Evolutionary conservation across 495 filamentous ascomycete genomes (phyloP), one percentile per base, ranked within the genome.

Genomic region (Neurospora tetraspora): DNA sequence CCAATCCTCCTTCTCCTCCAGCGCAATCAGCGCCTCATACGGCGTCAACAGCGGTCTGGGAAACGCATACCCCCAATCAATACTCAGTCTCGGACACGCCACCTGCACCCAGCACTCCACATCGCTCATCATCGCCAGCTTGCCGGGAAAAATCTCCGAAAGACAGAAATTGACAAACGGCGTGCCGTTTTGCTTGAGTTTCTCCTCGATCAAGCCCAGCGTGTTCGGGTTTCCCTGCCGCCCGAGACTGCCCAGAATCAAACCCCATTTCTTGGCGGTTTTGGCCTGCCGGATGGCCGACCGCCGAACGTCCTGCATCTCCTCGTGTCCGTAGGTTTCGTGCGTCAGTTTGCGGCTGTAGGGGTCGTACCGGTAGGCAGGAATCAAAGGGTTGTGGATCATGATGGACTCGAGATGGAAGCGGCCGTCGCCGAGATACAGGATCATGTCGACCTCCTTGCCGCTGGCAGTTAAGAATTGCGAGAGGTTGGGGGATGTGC

Each of bases 61-160:
- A 81, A 99, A 99, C 16, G 96, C 96, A 84, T 98, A 99, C 0
- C 96, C 96, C 96, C 96, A 99, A 83, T 99, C 96, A 73, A 99
- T 99, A 80, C 94, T 97, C 77, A 99, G 77, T 37, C 96, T 82
- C 9, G 96, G 96, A 84, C 96, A 99, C 10, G 96, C 96, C 53
- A 99, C 93, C 81, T 99, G 96, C 40, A 98, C 94, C 96, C 96
- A 99, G 73, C 93, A 95, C 75, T 97, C 96, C 7, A 99, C 91
- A 78, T 98, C 94, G 36, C 78, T 76, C 93, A 99, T 97, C 84
- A 95, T 87, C 0, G 91, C 94, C 71, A 99, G 81, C 79, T 99
- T 99, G 0, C 93, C 94, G 0, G 96, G 96, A 79, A 98, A 98
- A 37, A 99, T 98, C 84, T 99, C 96, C 73, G 90, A 93, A 3